Percentiles rank a stretch among this genome's conserved stretches.
phyloP scores from a whole-genome alignment of 1,284 basidiomycete species.

The Termitomyces sp. region DNA sequence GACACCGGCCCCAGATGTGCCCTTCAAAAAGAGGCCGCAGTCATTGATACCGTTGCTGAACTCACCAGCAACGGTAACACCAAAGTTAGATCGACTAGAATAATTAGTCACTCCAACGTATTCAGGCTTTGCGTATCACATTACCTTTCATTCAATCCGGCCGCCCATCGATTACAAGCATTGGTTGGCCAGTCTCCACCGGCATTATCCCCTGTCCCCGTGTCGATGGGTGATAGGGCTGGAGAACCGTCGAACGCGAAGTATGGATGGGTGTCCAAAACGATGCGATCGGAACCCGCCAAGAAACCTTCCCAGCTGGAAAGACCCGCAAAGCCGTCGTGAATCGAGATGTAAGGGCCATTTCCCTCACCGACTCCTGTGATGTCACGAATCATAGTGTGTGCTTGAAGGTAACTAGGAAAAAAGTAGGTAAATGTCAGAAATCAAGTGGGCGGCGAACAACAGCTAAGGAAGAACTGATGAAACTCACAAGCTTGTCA shows the following conservation, averaged over 20 bases:
- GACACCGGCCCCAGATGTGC: slow-evolving; percentile 38
- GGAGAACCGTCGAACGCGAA: slow-evolving; percentile 56
- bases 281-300: slow-evolving; percentile 71
- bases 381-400: slow-evolving; percentile 73
- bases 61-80: slow-evolving; percentile 69
- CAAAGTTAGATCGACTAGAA: slow-evolving; percentile 42
- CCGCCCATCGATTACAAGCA: slow-evolving; percentile 55
- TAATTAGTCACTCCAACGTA: slow-evolving; percentile 1
- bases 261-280: slow-evolving; percentile 78
- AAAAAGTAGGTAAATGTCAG: neutral
- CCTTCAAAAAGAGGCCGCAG: slow-evolving; percentile 69
- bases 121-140: neutral
- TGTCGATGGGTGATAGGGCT: slow-evolving; percentile 38
- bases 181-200: slow-evolving; percentile 51
- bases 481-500: slow-evolving; percentile 53
- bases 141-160: slow-evolving; percentile 42
- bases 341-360: slow-evolving; percentile 74
- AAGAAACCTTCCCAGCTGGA: slow-evolving; percentile 65
- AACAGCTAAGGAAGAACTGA: neutral
- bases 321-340: slow-evolving; percentile 75
- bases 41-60: slow-evolving; percentile 57
- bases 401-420: slow-evolving; percentile 64
- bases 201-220: slow-evolving; percentile 30
- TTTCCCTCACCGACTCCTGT: slow-evolving; percentile 75
- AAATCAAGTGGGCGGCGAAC: neutral